Conservation (phyloP, 192 early-diverging fungal species). For the Dissophora globulifera region DNA sequence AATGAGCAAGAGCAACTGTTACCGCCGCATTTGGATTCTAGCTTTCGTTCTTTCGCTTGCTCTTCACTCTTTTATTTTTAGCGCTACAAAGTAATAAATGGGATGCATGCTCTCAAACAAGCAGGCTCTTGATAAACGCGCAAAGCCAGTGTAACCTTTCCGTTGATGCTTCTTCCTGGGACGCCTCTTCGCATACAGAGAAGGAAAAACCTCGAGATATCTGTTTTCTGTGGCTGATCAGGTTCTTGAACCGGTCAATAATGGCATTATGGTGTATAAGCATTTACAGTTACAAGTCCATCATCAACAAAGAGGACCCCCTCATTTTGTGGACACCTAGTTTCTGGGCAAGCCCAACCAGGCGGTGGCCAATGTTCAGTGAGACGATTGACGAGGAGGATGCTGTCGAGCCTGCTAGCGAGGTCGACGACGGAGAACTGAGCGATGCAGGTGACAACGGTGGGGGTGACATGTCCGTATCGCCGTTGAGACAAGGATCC, state of each 20-base stretch:
- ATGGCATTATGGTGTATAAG: too few species aligned
- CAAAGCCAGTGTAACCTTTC: neutral
- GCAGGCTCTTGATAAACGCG: neutral
- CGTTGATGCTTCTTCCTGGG: neutral
- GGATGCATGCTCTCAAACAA: too few species aligned
- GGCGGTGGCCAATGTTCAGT: conserved; percentile 23
- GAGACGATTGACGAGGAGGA: conserved; percentile 3
- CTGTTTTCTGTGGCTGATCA: too few species aligned
- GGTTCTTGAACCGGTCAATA: too few species aligned
- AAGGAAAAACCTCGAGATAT: neutral
- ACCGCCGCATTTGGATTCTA: too few species aligned
- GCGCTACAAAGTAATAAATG: too few species aligned
- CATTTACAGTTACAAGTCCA: conserved; percentile 19
- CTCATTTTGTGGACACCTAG: conserved; percentile 24
- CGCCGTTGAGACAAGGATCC: neutral
- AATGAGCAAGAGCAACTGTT: too few species aligned
- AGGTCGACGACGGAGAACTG: conserved; percentile 10
- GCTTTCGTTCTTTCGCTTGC: too few species aligned
- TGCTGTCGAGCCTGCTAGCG: neutral
- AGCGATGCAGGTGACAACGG: neutral
- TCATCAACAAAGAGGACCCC: conserved; percentile 18
- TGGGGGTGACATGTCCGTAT: conserved; percentile 27
- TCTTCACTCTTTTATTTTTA: too few species aligned
- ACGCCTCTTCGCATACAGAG: neutral
- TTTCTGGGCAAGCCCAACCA: conserved; percentile 26